These are phyloP conservation scores for Arctium minus DNA, from an alignment of 129 eudicot genomes.

Conservation along the genomic window DNA sequence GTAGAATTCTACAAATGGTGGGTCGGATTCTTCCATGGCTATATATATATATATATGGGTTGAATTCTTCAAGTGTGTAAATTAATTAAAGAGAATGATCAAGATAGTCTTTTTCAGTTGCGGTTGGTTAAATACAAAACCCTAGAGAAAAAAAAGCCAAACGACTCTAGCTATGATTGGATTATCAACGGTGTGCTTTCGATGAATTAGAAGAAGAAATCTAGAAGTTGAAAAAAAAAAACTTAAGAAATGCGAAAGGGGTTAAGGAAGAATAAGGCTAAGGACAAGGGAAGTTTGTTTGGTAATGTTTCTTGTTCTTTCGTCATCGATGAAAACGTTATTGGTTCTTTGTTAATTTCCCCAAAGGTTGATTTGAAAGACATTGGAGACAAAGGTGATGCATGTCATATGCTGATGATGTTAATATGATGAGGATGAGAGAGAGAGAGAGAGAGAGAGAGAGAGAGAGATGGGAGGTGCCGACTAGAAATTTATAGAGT, in stretches of 20 bases:
- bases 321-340: constrained; percentile 54
- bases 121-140: constrained; percentile 4
- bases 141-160: neutral
- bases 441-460: constrained; percentile 22
- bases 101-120: neutral
- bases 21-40: constrained; percentile 56
- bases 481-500: constrained; percentile 20
- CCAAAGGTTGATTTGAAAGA: constrained; percentile 1
- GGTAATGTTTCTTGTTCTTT: constrained; percentile 40
- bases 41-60: neutral
- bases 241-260: neutral
- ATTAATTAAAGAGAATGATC: neutral
- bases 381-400: constrained; percentile 38
- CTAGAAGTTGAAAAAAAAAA: neutral
- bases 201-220: neutral
- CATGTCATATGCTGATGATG: constrained; percentile 31
- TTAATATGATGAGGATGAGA: neutral
- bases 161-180: neutral
- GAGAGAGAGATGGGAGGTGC: constrained; percentile 19
- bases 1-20: constrained; percentile 58
- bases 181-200: neutral
- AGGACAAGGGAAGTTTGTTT: constrained; percentile 22
- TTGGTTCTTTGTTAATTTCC: constrained; percentile 18
- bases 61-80: neutral
- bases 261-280: neutral